These are phyloP conservation scores for Calycina marina DNA, from an alignment of 2,329 filamentous ascomycete species.

Conservation along the genomic window DNA sequence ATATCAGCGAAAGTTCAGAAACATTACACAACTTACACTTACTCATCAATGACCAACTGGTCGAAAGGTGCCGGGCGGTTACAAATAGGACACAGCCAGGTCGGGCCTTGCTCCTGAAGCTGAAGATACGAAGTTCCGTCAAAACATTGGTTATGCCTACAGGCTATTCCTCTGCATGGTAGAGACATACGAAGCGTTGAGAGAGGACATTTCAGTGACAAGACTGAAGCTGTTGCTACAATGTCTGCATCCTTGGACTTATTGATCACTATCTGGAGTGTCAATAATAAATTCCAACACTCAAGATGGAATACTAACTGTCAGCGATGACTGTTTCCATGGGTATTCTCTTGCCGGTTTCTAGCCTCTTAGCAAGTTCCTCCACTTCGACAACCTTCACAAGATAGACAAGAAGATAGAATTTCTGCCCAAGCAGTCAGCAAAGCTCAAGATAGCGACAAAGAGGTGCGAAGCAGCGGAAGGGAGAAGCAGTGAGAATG, in stretches of 20 bases:
- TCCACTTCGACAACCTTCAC: conserved; percentile 60
- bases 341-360: conserved; percentile 54
- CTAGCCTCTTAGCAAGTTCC: conserved; percentile 54
- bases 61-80: conserved; percentile 72
- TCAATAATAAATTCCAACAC: not conserved
- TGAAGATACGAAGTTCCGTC: conserved; percentile 87
- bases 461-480: not conserved
- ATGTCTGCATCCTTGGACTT: conserved; percentile 81
- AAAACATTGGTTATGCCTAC: conserved; percentile 88
- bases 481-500: conserved; percentile 4
- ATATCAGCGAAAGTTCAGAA: conserved; percentile 7
- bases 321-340: conserved; percentile 73
- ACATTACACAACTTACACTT: conserved; percentile 24
- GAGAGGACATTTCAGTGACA: conserved; percentile 86
- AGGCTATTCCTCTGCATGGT: conserved; percentile 66
- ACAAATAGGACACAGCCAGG: conserved; percentile 93
- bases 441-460: conserved; percentile 1
- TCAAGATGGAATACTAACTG: conserved; percentile 38
- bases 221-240: conserved; percentile 69
- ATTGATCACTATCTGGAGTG: conserved; percentile 47
- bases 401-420: conserved; percentile 57
- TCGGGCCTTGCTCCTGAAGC: conserved; percentile 87
- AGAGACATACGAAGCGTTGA: conserved; percentile 70
- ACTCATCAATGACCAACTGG: conserved; percentile 76
- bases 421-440: conserved; percentile 39